Base-by-base conservation (phyloP, 2,329 filamentous ascomycete genomes). In the Beauveria australis region DNA sequence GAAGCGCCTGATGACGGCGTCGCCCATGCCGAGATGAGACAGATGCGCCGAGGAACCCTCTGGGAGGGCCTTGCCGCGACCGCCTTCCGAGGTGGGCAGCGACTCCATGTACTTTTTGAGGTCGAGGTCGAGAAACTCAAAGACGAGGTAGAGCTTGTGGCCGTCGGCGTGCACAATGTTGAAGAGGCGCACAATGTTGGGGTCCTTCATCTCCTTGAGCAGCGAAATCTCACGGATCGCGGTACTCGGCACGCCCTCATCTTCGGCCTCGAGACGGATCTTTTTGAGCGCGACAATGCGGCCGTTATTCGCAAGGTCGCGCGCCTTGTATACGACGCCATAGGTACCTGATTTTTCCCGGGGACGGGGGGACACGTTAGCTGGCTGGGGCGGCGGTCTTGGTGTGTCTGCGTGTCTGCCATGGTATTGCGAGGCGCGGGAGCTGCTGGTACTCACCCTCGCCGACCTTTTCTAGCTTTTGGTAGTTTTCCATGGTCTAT, bases 101-200 rank as follows among this genome's bases (percentile, higher is more conserved):
- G 91, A 84, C 75, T 96, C 92, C 91, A 96, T 96, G 76, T 95
- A 96, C 75, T 95, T 96, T 79, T 96, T 96, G 67, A 96, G 79
- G 69, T 96, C 92, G 61, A 93, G 81, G 70, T 96, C 92, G 66
- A 96, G 87, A 75, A 90, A 96, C 73, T 96, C 92, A 65, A 92
- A 89, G 67, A 96, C 92, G 53, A 96, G 88, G 75, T 96, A 96
- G 55, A 96, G 85, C 78, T 96, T 96, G 78, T 96, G 91, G 61
- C 92, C 91, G 72, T 96, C 92, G 70, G 92, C 91, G 74, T 96
- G 92, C 57, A 96, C 91, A 66, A 96, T 96, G 78, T 96, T 96
- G 71, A 92, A 76, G 48, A 96, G 84, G 65, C 86, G 85, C 63
- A 96, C 89, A 69, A 96, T 94, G 76, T 93, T 95, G 64, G 89